Percentiles rank a stretch among this genome's conserved stretches.
phyloP scores from a whole-genome alignment of 208 protist genomes.

The Leptomonas pyrrhocoris region DNA sequence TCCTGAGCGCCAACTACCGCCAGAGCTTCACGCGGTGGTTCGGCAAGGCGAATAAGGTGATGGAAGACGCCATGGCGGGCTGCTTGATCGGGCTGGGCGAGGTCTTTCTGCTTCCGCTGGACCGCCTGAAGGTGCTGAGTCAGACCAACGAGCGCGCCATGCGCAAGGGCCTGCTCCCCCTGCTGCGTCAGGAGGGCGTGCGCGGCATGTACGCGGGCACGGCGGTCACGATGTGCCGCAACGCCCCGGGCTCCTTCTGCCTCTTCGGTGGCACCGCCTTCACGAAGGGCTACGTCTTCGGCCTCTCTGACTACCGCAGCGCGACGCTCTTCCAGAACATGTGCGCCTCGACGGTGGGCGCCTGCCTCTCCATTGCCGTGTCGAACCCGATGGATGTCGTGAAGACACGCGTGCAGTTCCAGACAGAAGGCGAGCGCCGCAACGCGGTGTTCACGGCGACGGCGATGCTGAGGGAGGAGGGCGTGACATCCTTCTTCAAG shows the following conservation, averaged over 20 bases:
- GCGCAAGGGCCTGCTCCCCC: conserved; percentile 56
- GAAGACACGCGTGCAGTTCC: conserved; percentile 92
- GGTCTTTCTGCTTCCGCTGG: conserved; percentile 88
- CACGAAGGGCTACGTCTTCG: conserved; percentile 86
- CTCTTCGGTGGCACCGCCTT: conserved; percentile 91
- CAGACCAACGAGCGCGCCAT: conserved; percentile 89
- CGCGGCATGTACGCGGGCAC: conserved; percentile 88
- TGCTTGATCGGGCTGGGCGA: conserved; percentile 89
- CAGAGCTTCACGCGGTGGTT: conserved; percentile 56
- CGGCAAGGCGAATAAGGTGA: conserved; percentile 57
- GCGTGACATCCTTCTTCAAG: conserved; percentile 85
- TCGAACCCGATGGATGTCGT: conserved; percentile 93
- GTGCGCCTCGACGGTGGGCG: conserved; percentile 81
- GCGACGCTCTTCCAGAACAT: conserved; percentile 89
- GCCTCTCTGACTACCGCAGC: conserved; percentile 73
- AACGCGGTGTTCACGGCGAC: conserved; percentile 51
- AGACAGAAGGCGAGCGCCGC: conserved; percentile 51
- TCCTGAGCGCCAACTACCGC: conserved; percentile 35
- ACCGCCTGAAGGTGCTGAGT: conserved; percentile 90
- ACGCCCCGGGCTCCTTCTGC: conserved; percentile 90
- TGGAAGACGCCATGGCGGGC: conserved; percentile 80
- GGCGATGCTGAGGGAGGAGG: conserved; percentile 80
- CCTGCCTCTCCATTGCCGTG: conserved; percentile 81
- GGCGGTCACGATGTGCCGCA: conserved; percentile 85
- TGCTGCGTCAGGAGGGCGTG: conserved; percentile 81